Conservation (phyloP, 176 grass and related monocot species). For the Juncus effusus region DNA sequence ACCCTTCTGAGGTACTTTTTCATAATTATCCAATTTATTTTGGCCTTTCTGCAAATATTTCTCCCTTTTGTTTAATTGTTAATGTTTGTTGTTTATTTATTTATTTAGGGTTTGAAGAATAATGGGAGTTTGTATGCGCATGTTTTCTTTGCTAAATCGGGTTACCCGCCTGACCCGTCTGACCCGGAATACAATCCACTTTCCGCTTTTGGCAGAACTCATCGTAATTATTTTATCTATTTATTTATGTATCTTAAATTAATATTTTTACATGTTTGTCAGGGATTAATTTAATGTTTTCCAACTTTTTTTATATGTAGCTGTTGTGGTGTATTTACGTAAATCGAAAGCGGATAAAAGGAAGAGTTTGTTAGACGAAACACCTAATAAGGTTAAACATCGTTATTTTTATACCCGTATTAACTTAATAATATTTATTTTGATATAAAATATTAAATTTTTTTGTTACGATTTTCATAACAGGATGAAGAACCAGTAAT, state of each 20-base stretch:
- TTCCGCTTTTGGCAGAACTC: constrained; percentile 74
- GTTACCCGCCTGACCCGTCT: constrained; percentile 90
- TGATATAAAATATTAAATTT: background rate
- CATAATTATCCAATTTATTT: constrained; percentile 5
- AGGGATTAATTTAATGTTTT: no score
- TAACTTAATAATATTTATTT: constrained; percentile 1
- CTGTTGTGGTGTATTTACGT: constrained; percentile 69
- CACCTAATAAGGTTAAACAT: constrained; percentile 32
- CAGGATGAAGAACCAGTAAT: constrained; percentile 50
- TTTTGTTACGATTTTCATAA: constrained; percentile 8
- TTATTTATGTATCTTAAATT: background rate
- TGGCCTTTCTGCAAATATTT: background rate
- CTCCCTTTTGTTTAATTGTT: no score
- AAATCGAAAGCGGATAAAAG: constrained; percentile 94
- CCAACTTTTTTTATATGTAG: constrained; percentile 38
- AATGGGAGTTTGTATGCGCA: constrained; percentile 95
- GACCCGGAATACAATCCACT: constrained; percentile 91
- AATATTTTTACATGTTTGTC: background rate
- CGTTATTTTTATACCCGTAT: background rate
- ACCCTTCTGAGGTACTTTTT: constrained; percentile 74
- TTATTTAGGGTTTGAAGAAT: constrained; percentile 71
- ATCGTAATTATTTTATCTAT: constrained; percentile 47
- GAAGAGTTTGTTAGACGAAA: constrained; percentile 84
- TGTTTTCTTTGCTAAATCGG: constrained; percentile 92
- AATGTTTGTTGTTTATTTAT: background rate